Evolutionary conservation across 108 stramenopile genomes (phyloP), one percentile per base, ranked within the genome.

Genomic region (Cyclotella kingstonii): DNA sequence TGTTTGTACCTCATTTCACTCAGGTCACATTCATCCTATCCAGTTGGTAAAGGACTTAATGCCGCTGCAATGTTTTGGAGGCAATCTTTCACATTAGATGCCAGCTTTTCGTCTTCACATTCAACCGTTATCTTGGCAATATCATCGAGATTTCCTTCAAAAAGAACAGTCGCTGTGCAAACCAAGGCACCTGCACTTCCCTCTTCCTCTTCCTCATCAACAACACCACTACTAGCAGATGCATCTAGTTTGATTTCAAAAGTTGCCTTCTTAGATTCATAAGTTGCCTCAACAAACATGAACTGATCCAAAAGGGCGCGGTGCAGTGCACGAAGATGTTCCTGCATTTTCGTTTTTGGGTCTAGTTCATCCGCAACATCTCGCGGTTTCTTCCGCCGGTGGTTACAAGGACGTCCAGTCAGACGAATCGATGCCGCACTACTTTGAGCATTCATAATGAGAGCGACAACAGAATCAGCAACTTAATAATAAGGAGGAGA

Each of bases 371-470:
- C 44, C 2, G 19, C 41, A 19, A 9, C 64, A 15, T 73, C 72
- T 33, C 82, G 63, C 18, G 55, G 71, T 31, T 76, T 76, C 68
- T 77, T 77, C 0, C 54, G 36, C 39, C 65, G 45, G 70, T 92
- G 89, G 39, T 71, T 78, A 74, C 91, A 93, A 36, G 94, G 94
- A 55, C 85, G 80, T 52, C 86, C 85, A 11, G 89, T 88, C 29
- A 93, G 59, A 27, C 91, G 81, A 34, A 96, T 89, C 3, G 92
- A 91, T 30, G 96, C 92, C 2, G 82, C 64, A 66, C 92, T 90
- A 49, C 81, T 89, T 44, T 95, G 92, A 2, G 94, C 85, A 52
- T 98, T 95, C 82, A 95, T 85, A 9, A 96, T 60, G 48, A 98
- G 70, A 4, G 91, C 93, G 18, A 94, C 84, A 4, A 94, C 70